Evolutionary conservation across 2,329 filamentous ascomycete genomes (phyloP).

Genomic region (Phyllosticta citribraziliensis): DNA sequence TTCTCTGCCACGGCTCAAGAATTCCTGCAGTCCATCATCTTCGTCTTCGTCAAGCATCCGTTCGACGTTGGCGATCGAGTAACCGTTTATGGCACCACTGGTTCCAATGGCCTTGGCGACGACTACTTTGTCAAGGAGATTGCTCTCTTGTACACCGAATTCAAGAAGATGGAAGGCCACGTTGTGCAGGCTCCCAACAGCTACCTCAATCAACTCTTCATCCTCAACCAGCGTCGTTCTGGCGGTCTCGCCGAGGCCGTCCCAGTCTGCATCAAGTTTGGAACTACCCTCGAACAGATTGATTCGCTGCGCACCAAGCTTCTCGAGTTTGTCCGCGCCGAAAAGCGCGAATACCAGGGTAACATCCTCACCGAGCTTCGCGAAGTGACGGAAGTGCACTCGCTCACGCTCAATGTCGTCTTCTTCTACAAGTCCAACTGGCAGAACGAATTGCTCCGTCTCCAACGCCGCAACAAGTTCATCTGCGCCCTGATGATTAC

Average conservation of each 20-base stretch:
- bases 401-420: slow-evolving; percentile 79
- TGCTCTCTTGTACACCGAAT: slow-evolving; percentile 85
- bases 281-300: slow-evolving; percentile 73
- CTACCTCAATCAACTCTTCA: slow-evolving; percentile 84
- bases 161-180: slow-evolving; percentile 97
- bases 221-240: slow-evolving; percentile 86
- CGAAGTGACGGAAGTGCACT: slow-evolving; percentile 71
- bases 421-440: slow-evolving; percentile 98
- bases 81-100: slow-evolving; percentile 82
- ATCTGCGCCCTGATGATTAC: slow-evolving; percentile 82
- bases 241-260: slow-evolving; percentile 81
- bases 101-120: slow-evolving; percentile 66
- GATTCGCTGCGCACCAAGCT: slow-evolving; percentile 71
- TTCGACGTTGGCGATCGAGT: slow-evolving; percentile 95
- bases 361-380: slow-evolving; percentile 81
- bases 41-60: slow-evolving; percentile 94
- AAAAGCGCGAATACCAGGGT: slow-evolving; percentile 82
- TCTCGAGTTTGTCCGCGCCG: slow-evolving; percentile 68
- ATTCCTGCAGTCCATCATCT: slow-evolving; percentile 86
- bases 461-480: slow-evolving; percentile 88
- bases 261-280: slow-evolving; percentile 76
- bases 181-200: slow-evolving; percentile 94
- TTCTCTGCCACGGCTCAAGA: slow-evolving; percentile 90
- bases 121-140: slow-evolving; percentile 97
- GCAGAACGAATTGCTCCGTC: slow-evolving; percentile 86